Percentiles rank a stretch among this genome's conserved stretches.
These are phyloP conservation scores for Phytomonas serpens DNA, from an alignment of 208 protist species.

Conservation along the genomic window DNA sequence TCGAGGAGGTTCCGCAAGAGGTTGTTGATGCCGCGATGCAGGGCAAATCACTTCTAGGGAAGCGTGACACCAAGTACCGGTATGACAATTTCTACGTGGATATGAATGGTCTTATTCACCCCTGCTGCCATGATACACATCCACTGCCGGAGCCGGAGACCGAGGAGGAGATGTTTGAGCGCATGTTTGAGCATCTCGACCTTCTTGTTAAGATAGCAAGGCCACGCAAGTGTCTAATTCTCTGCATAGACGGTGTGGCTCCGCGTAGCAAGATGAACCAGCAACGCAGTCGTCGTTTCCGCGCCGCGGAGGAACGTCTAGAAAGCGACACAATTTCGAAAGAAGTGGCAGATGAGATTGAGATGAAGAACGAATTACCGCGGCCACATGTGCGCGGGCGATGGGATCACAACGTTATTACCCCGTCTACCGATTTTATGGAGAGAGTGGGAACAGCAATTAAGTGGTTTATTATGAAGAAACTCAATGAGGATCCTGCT, in stretches of 20 bases:
- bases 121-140: constrained; percentile 97
- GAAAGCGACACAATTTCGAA: constrained; percentile 72
- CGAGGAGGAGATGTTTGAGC: constrained; percentile 90
- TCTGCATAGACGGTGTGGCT: constrained; percentile 97
- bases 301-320: constrained; percentile 85
- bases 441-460: constrained; percentile 85
- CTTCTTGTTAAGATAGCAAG: constrained; percentile 94
- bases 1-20: constrained; percentile 67
- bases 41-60: constrained; percentile 20
- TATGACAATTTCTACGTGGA: constrained; percentile 99
- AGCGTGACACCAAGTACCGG: constrained; percentile 19
- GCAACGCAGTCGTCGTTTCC: constrained; percentile 97
- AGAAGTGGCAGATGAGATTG: constrained; percentile 45
- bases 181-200: constrained; percentile 97
- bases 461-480: constrained; percentile 94
- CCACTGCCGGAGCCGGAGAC: constrained; percentile 67
- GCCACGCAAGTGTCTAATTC: constrained; percentile 97
- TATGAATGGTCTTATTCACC: constrained; percentile 99
- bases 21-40: constrained; percentile 50
- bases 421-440: constrained; percentile 99
- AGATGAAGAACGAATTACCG: constrained; percentile 44
- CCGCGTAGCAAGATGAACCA: constrained; percentile 99
- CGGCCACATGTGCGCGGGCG: constrained; percentile 40
- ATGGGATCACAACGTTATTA: constrained; percentile 99
- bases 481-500: constrained; percentile 88